Evolutionary conservation across 2,329 filamentous ascomycete genomes (phyloP).

Genomic region (Colletotrichum liriopes): DNA sequence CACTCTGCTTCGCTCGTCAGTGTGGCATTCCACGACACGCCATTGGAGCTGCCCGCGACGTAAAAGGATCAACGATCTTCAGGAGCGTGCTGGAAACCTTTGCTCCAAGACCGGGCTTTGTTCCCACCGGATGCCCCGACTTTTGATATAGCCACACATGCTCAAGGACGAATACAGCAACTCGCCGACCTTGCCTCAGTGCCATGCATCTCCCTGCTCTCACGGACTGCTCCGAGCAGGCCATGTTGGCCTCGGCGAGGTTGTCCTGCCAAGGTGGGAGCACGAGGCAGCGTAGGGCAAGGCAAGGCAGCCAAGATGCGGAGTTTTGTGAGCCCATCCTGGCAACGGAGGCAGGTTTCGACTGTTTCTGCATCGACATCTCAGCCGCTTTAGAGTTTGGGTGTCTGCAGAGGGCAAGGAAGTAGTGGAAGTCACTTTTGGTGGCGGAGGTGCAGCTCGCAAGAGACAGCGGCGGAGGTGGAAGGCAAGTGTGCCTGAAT

Average conservation of each 20-base stretch:
- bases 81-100: neutral
- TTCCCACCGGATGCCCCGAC: neutral
- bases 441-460: slow-evolving; percentile 6
- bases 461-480: neutral
- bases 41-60: neutral
- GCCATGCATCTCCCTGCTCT: neutral
- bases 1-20: neutral
- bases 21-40: neutral
- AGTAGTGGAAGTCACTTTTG: slow-evolving; percentile 20
- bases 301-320: slow-evolving; percentile 4
- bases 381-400: slow-evolving; percentile 39
- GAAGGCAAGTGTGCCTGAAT: neutral
- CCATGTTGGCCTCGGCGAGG: neutral
- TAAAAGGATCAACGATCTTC: too few relatives aligned
- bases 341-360: neutral
- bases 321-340: slow-evolving; percentile 18
- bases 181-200: neutral
- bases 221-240: neutral
- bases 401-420: slow-evolving; percentile 21
- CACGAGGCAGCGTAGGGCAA: slow-evolving; percentile 1
- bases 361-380: slow-evolving; percentile 25
- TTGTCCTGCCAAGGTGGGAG: neutral
- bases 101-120: neutral
- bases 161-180: neutral
- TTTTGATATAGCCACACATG: neutral